phyloP scores from a whole-genome alignment of 177 flowering plant genomes.

The Vitis hybrid region DNA sequence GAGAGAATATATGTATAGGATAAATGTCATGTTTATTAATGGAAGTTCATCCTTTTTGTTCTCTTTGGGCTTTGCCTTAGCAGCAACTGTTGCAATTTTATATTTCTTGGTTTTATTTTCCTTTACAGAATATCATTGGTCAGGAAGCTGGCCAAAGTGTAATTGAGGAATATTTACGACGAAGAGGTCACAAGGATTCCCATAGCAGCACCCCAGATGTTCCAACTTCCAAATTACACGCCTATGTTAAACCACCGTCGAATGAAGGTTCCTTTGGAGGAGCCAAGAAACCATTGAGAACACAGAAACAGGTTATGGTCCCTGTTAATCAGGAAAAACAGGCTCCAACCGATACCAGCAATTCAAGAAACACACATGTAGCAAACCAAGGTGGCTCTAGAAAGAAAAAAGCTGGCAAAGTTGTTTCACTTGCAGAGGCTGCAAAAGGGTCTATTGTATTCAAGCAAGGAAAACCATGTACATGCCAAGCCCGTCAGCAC shows the following conservation, averaged over 20 bases:
- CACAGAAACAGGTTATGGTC: slow-evolving; percentile 38
- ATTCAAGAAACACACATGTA: slow-evolving; percentile 28
- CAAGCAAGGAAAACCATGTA: slow-evolving; percentile 91
- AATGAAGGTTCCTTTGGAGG: slow-evolving; percentile 40
- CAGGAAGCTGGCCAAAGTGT: slow-evolving; percentile 71
- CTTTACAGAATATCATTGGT: slow-evolving; percentile 84
- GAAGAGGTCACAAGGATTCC: slow-evolving; percentile 54
- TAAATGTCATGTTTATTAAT: background rate
- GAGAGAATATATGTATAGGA: background rate
- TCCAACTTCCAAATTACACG: slow-evolving; percentile 52
- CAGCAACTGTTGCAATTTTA: background rate
- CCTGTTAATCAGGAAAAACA: slow-evolving; percentile 30
- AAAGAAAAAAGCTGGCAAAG: slow-evolving; percentile 84
- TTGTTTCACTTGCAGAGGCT: slow-evolving; percentile 89
- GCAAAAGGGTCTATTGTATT: slow-evolving; percentile 92
- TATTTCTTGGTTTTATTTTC: slow-evolving; percentile 5
- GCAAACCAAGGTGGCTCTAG: slow-evolving; percentile 45
- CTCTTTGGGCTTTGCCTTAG: background rate
- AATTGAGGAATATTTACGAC: slow-evolving; percentile 73
- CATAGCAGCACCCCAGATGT: slow-evolving; percentile 22
- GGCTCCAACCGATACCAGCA: slow-evolving; percentile 24
- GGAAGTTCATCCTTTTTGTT: background rate
- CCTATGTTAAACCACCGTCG: slow-evolving; percentile 76
- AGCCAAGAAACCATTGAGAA: slow-evolving; percentile 47
- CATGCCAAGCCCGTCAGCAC: slow-evolving; percentile 91